Conservation (phyloP, 129 eudicot species). For the Lonicera japonica region DNA sequence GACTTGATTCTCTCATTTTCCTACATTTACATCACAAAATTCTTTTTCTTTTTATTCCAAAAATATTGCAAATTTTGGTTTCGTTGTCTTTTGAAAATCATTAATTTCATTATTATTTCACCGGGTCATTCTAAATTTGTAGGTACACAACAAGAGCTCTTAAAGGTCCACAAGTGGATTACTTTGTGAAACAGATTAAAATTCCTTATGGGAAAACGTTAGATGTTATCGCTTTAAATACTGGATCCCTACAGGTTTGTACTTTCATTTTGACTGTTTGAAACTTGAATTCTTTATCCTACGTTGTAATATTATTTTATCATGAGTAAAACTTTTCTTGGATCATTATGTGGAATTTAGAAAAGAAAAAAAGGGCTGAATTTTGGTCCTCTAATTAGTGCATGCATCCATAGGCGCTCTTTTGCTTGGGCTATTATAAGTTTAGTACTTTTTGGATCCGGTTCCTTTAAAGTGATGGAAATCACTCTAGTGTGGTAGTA, state of each 20-base stretch:
- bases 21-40: neutral
- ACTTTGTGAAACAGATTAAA: slow-evolving; percentile 27
- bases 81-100: neutral
- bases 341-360: no score
- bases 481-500: no score
- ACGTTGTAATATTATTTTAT: no score
- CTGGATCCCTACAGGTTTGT: slow-evolving; percentile 39
- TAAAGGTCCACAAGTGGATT: slow-evolving; percentile 20
- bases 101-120: slow-evolving; percentile 18
- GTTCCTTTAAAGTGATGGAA: no score
- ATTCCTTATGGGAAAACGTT: slow-evolving; percentile 36
- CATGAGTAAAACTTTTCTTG: no score
- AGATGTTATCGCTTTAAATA: slow-evolving; percentile 43
- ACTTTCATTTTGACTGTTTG: neutral
- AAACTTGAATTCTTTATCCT: neutral
- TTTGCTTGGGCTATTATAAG: no score
- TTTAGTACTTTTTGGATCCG: no score
- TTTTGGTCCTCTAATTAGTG: no score
- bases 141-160: slow-evolving; percentile 52
- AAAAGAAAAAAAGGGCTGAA: no score
- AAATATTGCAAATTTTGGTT: neutral
- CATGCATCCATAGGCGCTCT: no score
- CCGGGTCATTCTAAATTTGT: slow-evolving; percentile 23
- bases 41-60: neutral
- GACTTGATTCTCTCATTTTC: neutral